phyloP scores from a whole-genome alignment of 2,329 filamentous ascomycete species.

The Daldinia eschscholtzii region DNA sequence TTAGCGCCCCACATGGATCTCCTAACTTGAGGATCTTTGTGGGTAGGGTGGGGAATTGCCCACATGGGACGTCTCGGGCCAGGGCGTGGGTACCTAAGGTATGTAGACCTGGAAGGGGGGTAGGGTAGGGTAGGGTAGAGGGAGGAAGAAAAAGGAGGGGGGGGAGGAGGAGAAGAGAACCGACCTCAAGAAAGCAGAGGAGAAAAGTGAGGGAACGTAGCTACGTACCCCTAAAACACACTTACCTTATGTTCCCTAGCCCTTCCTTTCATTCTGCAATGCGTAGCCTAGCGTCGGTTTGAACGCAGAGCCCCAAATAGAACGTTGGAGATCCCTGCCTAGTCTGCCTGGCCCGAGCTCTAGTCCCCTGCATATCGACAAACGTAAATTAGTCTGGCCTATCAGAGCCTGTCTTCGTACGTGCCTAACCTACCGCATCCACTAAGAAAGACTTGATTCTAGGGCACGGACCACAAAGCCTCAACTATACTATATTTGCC shows the following conservation, averaged over 20 bases:
- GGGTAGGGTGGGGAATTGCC: slow-evolving; percentile 29
- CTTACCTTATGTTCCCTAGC: slow-evolving; percentile 15
- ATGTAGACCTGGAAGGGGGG: background rate
- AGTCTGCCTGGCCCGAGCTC: slow-evolving; percentile 33
- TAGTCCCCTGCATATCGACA: slow-evolving; percentile 43
- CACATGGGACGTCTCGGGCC: slow-evolving; percentile 44
- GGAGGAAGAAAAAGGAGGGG: too few species aligned
- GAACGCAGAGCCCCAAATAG: slow-evolving; percentile 47
- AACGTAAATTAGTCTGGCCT: slow-evolving; percentile 37
- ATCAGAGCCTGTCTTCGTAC: slow-evolving; percentile 18
- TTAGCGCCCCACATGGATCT: slow-evolving; percentile 39
- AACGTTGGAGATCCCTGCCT: slow-evolving; percentile 43
- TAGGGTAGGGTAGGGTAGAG: too few species aligned
- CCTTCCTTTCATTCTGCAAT: slow-evolving; percentile 29
- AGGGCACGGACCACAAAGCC: too few species aligned
- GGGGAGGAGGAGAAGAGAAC: background rate
- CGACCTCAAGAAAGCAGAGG: background rate
- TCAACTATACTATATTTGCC: too few species aligned
- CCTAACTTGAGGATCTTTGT: slow-evolving; percentile 39
- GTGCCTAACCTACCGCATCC: slow-evolving; percentile 15
- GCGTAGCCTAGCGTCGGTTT: slow-evolving; percentile 31
- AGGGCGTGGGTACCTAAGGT: slow-evolving; percentile 35
- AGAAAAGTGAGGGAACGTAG: slow-evolving; percentile 16
- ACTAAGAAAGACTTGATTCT: too few species aligned
- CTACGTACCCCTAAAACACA: slow-evolving; percentile 18